Percentiles rank a stretch among this genome's conserved stretches.
phyloP scores from a whole-genome alignment of 768 basidiomycete genomes.

The Gautieria morchelliformis region DNA sequence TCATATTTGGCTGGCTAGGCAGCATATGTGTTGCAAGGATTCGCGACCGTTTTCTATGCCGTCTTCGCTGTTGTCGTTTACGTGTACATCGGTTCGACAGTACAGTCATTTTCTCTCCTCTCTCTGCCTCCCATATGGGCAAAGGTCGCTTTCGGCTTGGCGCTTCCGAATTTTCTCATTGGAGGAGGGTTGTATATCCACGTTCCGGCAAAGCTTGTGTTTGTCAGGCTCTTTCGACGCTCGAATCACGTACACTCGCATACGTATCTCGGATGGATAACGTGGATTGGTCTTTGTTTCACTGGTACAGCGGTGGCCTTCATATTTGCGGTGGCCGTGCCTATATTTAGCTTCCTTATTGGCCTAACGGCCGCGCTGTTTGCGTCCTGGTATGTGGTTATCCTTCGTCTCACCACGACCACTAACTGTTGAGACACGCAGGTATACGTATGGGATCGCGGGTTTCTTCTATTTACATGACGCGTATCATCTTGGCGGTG shows the following conservation, averaged over 20 bases:
- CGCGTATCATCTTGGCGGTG: slow-evolving; percentile 32
- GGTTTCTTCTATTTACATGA: slow-evolving; percentile 45
- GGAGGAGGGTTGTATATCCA: slow-evolving; percentile 39
- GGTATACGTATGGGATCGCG: slow-evolving; percentile 13
- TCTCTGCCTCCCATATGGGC: slow-evolving; percentile 41
- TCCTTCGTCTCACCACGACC: slow-evolving; percentile 29
- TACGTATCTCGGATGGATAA: slow-evolving; percentile 39
- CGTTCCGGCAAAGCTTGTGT: slow-evolving; percentile 44
- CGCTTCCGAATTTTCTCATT: slow-evolving; percentile 41
- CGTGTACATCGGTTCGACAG: slow-evolving; percentile 36
- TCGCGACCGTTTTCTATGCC: slow-evolving; percentile 40
- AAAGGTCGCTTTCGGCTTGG: slow-evolving; percentile 40
- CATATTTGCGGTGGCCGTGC: slow-evolving; percentile 39
- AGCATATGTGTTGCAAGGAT: slow-evolving; percentile 45
- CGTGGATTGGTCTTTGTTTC: slow-evolving; percentile 37
- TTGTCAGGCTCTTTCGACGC: slow-evolving; percentile 41
- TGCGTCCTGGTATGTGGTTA: slow-evolving; percentile 52
- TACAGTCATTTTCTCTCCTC: slow-evolving; percentile 36
- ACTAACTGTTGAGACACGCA: not conserved
- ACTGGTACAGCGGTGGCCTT: slow-evolving; percentile 32
- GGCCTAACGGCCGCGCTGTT: slow-evolving; percentile 45
- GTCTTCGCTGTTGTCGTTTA: slow-evolving; percentile 39
- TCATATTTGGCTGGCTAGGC: slow-evolving; percentile 22
- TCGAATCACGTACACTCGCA: slow-evolving; percentile 41
- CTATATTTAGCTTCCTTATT: slow-evolving; percentile 46